Conservation (phyloP, 371 early-diverging fungal species). For the Mucor piriformis region DNA sequence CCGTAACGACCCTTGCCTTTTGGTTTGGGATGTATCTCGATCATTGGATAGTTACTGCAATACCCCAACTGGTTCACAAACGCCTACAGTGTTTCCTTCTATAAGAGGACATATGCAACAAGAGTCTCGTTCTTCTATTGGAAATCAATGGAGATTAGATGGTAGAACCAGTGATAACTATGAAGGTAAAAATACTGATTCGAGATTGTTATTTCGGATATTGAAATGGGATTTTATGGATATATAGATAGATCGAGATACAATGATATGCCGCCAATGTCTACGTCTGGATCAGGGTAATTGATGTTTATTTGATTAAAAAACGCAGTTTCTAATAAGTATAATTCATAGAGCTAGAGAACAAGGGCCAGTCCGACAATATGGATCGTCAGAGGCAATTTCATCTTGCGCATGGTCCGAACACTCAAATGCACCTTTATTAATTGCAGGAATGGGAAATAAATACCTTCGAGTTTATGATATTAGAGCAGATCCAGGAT, state of each 20-base stretch:
- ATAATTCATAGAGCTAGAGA: constrained; percentile 28
- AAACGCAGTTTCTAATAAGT: not conserved
- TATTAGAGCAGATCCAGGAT: constrained; percentile 51
- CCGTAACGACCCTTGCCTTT: constrained; percentile 70
- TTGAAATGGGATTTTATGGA: not conserved
- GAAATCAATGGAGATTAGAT: constrained; percentile 20
- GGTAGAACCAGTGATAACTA: constrained; percentile 12
- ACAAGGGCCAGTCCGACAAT: constrained; percentile 63
- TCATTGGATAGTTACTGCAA: constrained; percentile 41
- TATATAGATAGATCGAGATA: constrained; percentile 2
- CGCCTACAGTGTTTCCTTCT: constrained; percentile 24
- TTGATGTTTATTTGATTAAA: not conserved
- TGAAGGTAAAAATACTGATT: constrained; percentile 7
- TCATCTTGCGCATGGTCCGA: constrained; percentile 77
- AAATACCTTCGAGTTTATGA: constrained; percentile 79
- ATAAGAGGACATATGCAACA: constrained; percentile 6
- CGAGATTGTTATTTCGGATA: not conserved
- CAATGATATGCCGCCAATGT: constrained; percentile 17
- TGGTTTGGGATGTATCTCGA: constrained; percentile 78
- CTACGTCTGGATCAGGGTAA: constrained; percentile 13
- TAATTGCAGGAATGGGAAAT: constrained; percentile 79
- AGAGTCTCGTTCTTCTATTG: constrained; percentile 20
- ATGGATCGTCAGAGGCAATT: constrained; percentile 74
- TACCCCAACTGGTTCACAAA: constrained; percentile 37
- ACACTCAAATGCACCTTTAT: constrained; percentile 46